Evolutionary conservation across 768 basidiomycete genomes (phyloP).

Genomic region (Rhizopogon vesiculosus): DNA sequence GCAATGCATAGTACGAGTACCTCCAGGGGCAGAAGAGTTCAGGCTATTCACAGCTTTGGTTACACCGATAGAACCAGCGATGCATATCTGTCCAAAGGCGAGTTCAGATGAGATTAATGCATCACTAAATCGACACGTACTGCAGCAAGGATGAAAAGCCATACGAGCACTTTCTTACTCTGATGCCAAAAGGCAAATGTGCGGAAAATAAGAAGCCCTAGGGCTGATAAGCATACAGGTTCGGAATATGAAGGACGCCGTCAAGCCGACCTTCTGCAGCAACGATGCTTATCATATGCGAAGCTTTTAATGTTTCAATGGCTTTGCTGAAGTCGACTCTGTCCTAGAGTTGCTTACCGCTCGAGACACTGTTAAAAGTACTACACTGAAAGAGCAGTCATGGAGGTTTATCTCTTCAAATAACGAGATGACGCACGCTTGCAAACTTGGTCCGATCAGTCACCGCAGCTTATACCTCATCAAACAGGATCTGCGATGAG

Average conservation of each 20-base stretch:
- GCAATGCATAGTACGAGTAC: not conserved
- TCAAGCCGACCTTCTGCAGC: conserved; percentile 1
- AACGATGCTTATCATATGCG: not conserved
- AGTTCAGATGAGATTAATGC: not conserved
- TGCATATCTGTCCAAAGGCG: not conserved
- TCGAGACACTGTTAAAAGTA: not conserved
- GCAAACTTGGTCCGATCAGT: too few relatives aligned
- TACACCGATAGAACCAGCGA: not conserved
- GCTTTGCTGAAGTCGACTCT: not conserved
- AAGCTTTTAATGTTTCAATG: not conserved
- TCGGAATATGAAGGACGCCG: not conserved
- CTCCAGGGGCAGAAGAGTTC: not conserved
- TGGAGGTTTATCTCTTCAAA: not conserved
- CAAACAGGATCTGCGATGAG: too few relatives aligned
- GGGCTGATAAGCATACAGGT: not conserved
- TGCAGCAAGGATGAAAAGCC: not conserved
- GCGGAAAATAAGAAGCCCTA: conserved; percentile 1
- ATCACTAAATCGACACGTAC: not conserved
- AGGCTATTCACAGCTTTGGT: not conserved
- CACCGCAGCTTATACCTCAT: too few relatives aligned
- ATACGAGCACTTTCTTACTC: not conserved
- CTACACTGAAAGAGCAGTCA: not conserved
- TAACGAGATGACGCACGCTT: not conserved
- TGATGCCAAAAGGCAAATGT: not conserved
- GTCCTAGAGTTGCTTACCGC: not conserved